Conservation (phyloP, 768 basidiomycete genomes). For the Collybiopsis luxurians region DNA sequence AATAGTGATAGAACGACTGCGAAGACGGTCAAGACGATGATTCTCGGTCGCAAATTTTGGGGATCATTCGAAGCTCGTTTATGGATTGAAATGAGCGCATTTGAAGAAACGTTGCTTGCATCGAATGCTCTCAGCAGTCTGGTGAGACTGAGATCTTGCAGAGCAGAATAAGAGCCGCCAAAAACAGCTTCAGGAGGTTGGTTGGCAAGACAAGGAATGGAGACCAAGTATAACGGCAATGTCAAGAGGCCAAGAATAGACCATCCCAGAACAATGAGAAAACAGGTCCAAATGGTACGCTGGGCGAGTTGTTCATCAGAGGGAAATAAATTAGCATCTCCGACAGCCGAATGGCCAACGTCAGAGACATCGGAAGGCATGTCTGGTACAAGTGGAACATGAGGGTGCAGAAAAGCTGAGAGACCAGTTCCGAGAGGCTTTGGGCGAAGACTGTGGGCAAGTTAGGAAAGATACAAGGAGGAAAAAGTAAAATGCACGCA, state of each 20-base stretch:
- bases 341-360: slow-evolving; percentile 44
- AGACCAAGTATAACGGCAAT: slow-evolving; percentile 70
- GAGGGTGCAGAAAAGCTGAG: slow-evolving; percentile 70
- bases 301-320: slow-evolving; percentile 76
- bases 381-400: slow-evolving; percentile 60
- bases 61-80: slow-evolving; percentile 36
- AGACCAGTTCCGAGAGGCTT: slow-evolving; percentile 54
- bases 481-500: slow-evolving; percentile 34
- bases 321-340: slow-evolving; percentile 59
- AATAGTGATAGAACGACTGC: slow-evolving; percentile 58
- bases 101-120: slow-evolving; percentile 30
- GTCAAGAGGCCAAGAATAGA: slow-evolving; percentile 70
- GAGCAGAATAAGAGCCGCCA: slow-evolving; percentile 60
- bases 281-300: slow-evolving; percentile 63
- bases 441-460: slow-evolving; percentile 54
- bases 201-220: slow-evolving; percentile 64
- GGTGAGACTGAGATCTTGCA: slow-evolving; percentile 76
- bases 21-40: slow-evolving; percentile 68
- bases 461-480: slow-evolving; percentile 12
- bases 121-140: slow-evolving; percentile 67
- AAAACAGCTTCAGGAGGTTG: slow-evolving; percentile 41
- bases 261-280: slow-evolving; percentile 66
- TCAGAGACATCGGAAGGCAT: slow-evolving; percentile 56
- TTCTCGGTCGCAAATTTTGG: slow-evolving; percentile 50
- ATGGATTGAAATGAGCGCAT: slow-evolving; percentile 25